Base-by-base conservation (phyloP, 1,284 basidiomycete genomes). In the Apiotrichum sp. region DNA sequence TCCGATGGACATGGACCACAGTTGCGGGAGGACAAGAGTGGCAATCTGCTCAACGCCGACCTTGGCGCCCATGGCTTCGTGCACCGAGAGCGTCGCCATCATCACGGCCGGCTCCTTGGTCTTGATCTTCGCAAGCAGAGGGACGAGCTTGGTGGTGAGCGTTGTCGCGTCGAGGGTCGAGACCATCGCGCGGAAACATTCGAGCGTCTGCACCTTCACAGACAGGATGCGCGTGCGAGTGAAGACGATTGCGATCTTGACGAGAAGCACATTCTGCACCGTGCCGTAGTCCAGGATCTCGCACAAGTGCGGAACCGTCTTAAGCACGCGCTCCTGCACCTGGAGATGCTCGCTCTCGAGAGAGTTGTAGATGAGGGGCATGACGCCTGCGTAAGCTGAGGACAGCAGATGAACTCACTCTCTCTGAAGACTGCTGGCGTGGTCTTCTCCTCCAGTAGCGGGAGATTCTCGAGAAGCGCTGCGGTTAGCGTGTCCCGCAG, bases 1-100 rank as follows among this genome's bases (percentile, higher is more conserved):
- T n/a, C 92, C 93, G 78, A 96, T 93, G 1, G 88, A 92, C 91
- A 97, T 95, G 1, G 86, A 81, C 93, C 93, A 97, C 8, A 97
- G 78, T 65, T 97, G 93, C 11, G 93, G 93, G 14, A 97, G 79
- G 13, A 97, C 90, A 38, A 93, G 81, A 0, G 89, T 95, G 0
- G 95, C 95, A 14, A 97, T 88, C 4, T 93, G 90, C 75, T 97
- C 93, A 46, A 92, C 82, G 64, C 97, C 93, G 4, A 98, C 87
- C 73, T 98, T 98, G 65, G 85, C 82, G 2, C 93, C 90, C 91
- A 98, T 96, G 3, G 89, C 89, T 74, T 97, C 93, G 76, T 98
- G 93, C 0, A 99, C 93, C 8, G 84, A 86, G 43, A 98, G 78
- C 0, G 93, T 96, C 1, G 92, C 90, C 83, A 93, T 88, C 87